A percentile compares a stretch with the other conserved stretches of the same genome.
phyloP scores from a whole-genome alignment of 2,329 filamentous ascomycete genomes.

The Laburnicola sp. region DNA sequence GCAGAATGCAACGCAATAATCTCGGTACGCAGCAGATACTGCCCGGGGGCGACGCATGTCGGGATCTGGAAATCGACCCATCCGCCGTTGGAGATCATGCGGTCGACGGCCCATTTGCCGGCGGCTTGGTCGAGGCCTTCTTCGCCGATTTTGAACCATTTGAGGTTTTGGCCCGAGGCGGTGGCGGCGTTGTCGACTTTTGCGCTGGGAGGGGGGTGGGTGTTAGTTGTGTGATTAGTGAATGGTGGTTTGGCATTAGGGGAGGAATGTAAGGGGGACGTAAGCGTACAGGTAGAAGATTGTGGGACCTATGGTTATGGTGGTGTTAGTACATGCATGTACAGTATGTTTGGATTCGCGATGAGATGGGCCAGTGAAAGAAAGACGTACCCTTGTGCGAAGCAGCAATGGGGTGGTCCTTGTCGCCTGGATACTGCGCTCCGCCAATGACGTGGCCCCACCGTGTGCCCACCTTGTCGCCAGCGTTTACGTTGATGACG shows the following conservation, averaged over 20 bases:
- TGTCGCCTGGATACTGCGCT: constrained; percentile 50
- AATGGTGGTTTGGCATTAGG: no score
- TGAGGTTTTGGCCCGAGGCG: constrained; percentile 42
- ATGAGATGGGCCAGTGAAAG: background rate
- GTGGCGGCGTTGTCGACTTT: constrained; percentile 48
- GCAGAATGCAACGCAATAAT: constrained; percentile 48
- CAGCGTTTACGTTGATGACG: constrained; percentile 55
- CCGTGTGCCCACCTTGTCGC: constrained; percentile 57
- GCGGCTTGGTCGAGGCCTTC: constrained; percentile 46
- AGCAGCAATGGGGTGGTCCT: constrained; percentile 14
- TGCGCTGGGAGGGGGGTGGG: constrained; percentile 33
- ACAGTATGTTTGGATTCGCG: no score
- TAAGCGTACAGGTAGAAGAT: constrained; percentile 45
- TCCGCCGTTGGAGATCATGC: constrained; percentile 52
- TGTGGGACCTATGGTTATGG: constrained; percentile 51
- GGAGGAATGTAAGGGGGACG: no score
- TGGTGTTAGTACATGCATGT: constrained; percentile 51
- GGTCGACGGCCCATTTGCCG: constrained; percentile 55
- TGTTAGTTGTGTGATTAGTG: no score
- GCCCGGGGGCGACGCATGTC: constrained; percentile 31
- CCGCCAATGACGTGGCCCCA: constrained; percentile 61
- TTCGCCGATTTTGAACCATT: constrained; percentile 50
- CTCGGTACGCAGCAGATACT: constrained; percentile 47
- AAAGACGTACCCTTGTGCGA: constrained; percentile 12
- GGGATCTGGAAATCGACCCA: constrained; percentile 48